Evolutionary conservation across 495 filamentous ascomycete species (phyloP).

Genomic region (Neurospora sp.): DNA sequence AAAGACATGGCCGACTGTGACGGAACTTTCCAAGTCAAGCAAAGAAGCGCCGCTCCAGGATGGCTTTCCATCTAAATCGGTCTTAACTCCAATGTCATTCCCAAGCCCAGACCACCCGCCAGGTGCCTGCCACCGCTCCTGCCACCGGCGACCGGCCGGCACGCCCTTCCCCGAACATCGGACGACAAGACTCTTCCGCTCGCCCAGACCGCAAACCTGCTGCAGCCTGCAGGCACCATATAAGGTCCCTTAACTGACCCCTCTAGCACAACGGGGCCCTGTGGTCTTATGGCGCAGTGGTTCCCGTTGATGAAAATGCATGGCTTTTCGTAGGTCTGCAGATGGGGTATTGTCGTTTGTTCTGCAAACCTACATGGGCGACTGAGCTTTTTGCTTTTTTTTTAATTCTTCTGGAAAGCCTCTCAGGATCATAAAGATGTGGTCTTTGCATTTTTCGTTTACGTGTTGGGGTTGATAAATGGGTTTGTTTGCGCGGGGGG

Average conservation of each 20-base stretch:
- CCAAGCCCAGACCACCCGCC: not conserved
- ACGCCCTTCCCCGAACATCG: not conserved
- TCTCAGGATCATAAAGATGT: not conserved
- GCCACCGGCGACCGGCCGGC: not conserved
- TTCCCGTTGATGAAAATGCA: not conserved
- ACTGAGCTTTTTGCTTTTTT: not conserved
- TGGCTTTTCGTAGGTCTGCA: not conserved
- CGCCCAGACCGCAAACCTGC: not conserved
- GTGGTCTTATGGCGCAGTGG: not conserved
- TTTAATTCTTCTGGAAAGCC: not conserved
- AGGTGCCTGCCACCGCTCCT: not conserved
- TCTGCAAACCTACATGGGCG: not conserved
- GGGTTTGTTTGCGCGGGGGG: not conserved
- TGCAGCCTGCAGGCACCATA: not conserved
- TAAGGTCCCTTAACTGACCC: not conserved
- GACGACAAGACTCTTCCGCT: not conserved
- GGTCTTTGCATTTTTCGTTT: not conserved
- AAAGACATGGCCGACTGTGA: not conserved
- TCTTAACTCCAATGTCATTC: not conserved
- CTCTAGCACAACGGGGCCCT: not conserved
- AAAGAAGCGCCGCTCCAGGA: not conserved
- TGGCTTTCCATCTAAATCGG: no score
- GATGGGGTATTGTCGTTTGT: not conserved
- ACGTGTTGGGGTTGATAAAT: not conserved
- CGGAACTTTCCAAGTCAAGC: not conserved